These are phyloP conservation scores for Arbutus unedo DNA, from an alignment of 148 eudicot species.

Conservation along the genomic window DNA sequence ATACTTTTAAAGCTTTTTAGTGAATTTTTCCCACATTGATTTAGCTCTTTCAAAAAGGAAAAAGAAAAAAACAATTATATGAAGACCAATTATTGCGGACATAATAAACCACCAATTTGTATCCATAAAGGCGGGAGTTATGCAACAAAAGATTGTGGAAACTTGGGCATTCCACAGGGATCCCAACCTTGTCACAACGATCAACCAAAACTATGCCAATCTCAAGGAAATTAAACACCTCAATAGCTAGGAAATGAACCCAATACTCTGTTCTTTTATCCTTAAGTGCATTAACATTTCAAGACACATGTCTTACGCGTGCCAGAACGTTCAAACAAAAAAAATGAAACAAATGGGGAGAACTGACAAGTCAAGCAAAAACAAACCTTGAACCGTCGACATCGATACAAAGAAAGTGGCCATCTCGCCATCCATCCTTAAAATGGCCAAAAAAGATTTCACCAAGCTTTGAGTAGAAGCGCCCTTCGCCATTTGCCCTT, in stretches of 20 bases:
- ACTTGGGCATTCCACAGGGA: not conserved
- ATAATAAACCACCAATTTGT: not conserved
- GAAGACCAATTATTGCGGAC: not conserved
- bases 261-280: not conserved
- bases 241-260: not conserved
- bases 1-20: not conserved
- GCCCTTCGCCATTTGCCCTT: constrained; percentile 90
- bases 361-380: not conserved
- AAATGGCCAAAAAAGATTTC: constrained; percentile 86
- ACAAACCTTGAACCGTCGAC: constrained; percentile 73
- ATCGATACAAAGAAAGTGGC: constrained; percentile 72
- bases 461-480: constrained; percentile 81
- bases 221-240: not conserved
- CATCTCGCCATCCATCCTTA: constrained; percentile 89
- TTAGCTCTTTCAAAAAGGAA: not conserved
- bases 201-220: not conserved
- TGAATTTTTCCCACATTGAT: not conserved
- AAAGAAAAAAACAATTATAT: not conserved
- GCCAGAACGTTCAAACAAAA: not conserved
- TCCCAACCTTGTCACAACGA: not conserved
- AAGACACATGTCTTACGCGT: not conserved
- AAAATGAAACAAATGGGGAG: not conserved
- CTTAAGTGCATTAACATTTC: not conserved
- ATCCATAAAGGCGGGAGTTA: not conserved
- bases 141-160: not conserved